Base-by-base conservation (phyloP, 2,329 filamentous ascomycete genomes). In the Lachnellula cervina region DNA sequence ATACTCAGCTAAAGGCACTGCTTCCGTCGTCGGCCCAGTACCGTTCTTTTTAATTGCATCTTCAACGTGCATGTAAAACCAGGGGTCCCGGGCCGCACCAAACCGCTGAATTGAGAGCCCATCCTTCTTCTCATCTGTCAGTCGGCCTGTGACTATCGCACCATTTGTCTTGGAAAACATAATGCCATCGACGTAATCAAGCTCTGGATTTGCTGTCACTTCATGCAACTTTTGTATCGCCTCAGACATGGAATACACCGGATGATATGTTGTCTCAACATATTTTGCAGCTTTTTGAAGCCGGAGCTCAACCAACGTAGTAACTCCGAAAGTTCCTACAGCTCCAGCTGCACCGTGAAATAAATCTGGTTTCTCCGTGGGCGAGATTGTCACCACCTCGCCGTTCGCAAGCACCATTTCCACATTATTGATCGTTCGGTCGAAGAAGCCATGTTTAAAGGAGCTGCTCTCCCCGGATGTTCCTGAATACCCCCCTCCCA, bases 391-490 rank as follows among this genome's bases (percentile, higher is more conserved):
- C 0, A 80, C 69, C 4, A 83, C 64, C 1, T 80, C 74, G 1
- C 84, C 84, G 61, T 82, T 79, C 0, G 77, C 79, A 7, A 86
- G 70, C 1, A 88, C 76, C 48, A 88, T 81, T 66, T 89, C 84
- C 14, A 87, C 77, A 57, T 74, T 78, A 49, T 78, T 80, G 23
- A 88, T 74, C 0, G 80, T 87, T 13, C 78, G 71, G 52, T 88
- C 83, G 65, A 89, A 89, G 58, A 86, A 80, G 0, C 86, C 86
- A 64, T 85, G 77, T 13, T 77, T 78, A 67, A 87, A 89, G 0
- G 81, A 86, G 57, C 79, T 83, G 67, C 83, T 87, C 66, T 89
- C 86, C 2, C 84, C 85, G 0, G 80, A 80, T 0, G 84, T 87
- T 1, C 85, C 86, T 0, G 82, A 77, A 65, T 85, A 88, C 0